A percentile compares a stretch with the other conserved stretches of the same genome.
These are phyloP conservation scores for Bipolaris sorokiniana DNA, from an alignment of 2,329 filamentous ascomycete genomes.

Conservation along the genomic window DNA sequence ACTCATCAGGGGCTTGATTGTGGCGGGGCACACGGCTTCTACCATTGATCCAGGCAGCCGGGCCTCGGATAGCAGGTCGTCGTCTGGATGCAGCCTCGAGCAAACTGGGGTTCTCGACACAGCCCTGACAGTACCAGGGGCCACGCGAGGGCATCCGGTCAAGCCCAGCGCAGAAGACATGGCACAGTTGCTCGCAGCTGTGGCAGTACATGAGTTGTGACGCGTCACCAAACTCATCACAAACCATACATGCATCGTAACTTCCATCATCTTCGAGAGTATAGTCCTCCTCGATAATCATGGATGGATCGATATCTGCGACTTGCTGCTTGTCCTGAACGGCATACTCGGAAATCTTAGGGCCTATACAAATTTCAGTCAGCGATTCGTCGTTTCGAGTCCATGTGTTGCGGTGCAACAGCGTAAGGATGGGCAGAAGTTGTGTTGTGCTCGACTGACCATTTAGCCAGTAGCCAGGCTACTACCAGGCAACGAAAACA, in stretches of 20 bases:
- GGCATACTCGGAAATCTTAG: slow-evolving; percentile 63
- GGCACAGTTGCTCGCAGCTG: slow-evolving; percentile 85
- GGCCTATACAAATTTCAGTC: slow-evolving; percentile 51
- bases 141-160: slow-evolving; percentile 73
- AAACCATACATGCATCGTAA: slow-evolving; percentile 78
- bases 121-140: slow-evolving; percentile 91
- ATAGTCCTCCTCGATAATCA: slow-evolving; percentile 75
- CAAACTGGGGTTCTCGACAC: slow-evolving; percentile 54
- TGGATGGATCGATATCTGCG: slow-evolving; percentile 83
- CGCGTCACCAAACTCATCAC: slow-evolving; percentile 79
- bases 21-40: slow-evolving; percentile 40
- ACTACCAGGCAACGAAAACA: slow-evolving; percentile 28
- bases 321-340: slow-evolving; percentile 88
- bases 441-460: slow-evolving; percentile 40
- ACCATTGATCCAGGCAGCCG: slow-evolving; percentile 41
- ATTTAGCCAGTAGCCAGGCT: slow-evolving; percentile 34
- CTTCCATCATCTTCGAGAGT: slow-evolving; percentile 53
- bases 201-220: slow-evolving; percentile 89
- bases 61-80: slow-evolving; percentile 33
- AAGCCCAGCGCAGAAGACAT: slow-evolving; percentile 89
- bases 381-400: slow-evolving; percentile 1
- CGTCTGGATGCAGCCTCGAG: slow-evolving; percentile 47
- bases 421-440: slow-evolving; percentile 18
- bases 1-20: slow-evolving; percentile 46
- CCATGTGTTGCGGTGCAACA: slow-evolving; percentile 10